Evolutionary conservation across 2,329 filamentous ascomycete genomes (phyloP).

Genomic region (Stylonectria norvegica): DNA sequence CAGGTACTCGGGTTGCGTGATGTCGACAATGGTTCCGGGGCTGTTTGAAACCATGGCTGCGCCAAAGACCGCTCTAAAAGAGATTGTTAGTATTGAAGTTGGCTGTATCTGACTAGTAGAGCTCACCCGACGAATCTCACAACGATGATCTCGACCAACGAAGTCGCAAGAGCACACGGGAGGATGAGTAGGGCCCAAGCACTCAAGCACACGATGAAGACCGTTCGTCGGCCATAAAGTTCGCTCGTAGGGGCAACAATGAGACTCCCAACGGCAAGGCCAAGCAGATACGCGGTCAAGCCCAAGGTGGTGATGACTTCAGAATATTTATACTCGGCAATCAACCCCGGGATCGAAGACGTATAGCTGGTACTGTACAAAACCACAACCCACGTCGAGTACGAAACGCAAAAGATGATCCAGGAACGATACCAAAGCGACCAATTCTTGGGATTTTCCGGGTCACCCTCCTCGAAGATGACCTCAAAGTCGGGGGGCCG

Average conservation of each 20-base stretch:
- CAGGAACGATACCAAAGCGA: conserved; percentile 45
- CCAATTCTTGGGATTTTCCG: conserved; percentile 68
- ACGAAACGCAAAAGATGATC: conserved; percentile 44
- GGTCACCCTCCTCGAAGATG: conserved; percentile 63
- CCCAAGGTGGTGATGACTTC: conserved; percentile 68
- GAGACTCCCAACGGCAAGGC: conserved; percentile 68
- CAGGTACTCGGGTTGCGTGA: conserved; percentile 75
- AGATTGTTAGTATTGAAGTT: too few species aligned
- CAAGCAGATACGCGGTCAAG: conserved; percentile 74
- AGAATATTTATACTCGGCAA: conserved; percentile 59
- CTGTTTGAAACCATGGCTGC: conserved; percentile 80
- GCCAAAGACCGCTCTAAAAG: conserved; percentile 50
- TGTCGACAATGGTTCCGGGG: conserved; percentile 78
- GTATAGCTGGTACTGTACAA: conserved; percentile 79
- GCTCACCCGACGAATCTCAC: conserved; percentile 68
- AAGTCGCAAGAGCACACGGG: conserved; percentile 67
- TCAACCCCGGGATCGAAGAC: conserved; percentile 65
- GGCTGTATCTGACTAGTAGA: too few species aligned
- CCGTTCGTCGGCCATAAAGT: conserved; percentile 63
- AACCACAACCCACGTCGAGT: conserved; percentile 52
- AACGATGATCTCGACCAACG: conserved; percentile 65
- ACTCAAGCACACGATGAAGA: conserved; percentile 64
- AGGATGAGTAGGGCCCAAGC: conserved; percentile 67
- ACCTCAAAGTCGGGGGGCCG: conserved; percentile 65
- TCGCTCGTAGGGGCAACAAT: conserved; percentile 72